Conservation (phyloP, 805 yeast genomes). For the Candida michaelii region DNA sequence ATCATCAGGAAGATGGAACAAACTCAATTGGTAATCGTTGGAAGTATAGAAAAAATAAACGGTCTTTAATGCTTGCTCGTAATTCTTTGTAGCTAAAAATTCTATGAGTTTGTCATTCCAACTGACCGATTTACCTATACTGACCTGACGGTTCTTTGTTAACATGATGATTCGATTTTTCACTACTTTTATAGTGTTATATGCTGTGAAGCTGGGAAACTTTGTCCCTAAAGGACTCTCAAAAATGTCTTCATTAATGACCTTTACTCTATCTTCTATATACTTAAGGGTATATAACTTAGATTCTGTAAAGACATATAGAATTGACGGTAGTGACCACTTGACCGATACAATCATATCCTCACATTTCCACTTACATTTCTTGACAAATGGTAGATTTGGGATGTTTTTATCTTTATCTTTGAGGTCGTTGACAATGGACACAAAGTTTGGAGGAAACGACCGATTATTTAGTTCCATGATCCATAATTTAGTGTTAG, state of each 20-base stretch:
- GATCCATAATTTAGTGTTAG: conserved; percentile 61
- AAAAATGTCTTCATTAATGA: neutral
- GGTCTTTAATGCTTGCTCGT: conserved; percentile 54
- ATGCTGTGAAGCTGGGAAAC: neutral
- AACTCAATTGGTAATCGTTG: conserved; percentile 48
- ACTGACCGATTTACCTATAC: conserved; percentile 57
- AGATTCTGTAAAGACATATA: conserved; percentile 19
- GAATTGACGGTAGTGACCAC: conserved; percentile 47
- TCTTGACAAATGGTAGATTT: conserved; percentile 17
- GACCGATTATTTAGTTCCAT: conserved; percentile 46
- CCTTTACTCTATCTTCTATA: neutral
- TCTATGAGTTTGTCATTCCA: conserved; percentile 68
- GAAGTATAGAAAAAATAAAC: conserved; percentile 52
- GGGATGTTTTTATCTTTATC: conserved; percentile 38
- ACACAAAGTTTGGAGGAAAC: conserved; percentile 28
- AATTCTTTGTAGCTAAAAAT: conserved; percentile 48
- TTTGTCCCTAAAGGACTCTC: neutral
- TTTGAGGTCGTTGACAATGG: conserved; percentile 28
- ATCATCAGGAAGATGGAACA: conserved; percentile 58
- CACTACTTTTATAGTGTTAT: conserved; percentile 8
- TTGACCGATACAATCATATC: conserved; percentile 47
- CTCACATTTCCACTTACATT: conserved; percentile 1
- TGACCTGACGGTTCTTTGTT: conserved; percentile 24
- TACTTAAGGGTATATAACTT: conserved; percentile 1
- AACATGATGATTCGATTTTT: conserved; percentile 11